Evolutionary conservation across 176 grass and related monocot genomes (phyloP).

Genomic region (Avena insularis): DNA sequence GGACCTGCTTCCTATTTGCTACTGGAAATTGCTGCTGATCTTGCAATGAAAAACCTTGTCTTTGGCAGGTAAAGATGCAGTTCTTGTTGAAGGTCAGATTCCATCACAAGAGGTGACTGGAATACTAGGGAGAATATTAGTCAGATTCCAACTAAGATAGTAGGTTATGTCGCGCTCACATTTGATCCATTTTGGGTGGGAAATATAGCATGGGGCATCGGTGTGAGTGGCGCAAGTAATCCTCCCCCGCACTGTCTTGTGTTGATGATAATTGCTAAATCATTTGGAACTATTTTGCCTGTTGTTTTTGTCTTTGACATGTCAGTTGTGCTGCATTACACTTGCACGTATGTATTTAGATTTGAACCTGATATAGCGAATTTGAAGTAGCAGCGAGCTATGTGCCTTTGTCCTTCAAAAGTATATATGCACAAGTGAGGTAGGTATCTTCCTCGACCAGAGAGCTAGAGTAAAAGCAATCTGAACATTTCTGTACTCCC

Average conservation of each 20-base stretch:
- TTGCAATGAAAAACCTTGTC: conserved; percentile 18
- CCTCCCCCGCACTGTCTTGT: background rate
- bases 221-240: conserved; percentile 2
- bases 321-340: background rate
- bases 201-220: conserved; percentile 38
- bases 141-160: background rate
- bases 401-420: background rate
- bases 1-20: background rate
- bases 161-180: conserved; percentile 9
- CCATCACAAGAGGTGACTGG: conserved; percentile 84
- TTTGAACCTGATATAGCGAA: background rate
- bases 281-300: background rate
- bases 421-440: background rate
- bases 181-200: conserved; percentile 42
- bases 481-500: too few species aligned
- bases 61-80: conserved; percentile 95
- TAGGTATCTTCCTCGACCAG: too few species aligned
- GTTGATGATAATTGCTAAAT: background rate
- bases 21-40: background rate
- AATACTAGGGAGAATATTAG: conserved; percentile 1
- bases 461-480: too few species aligned
- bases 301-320: background rate
- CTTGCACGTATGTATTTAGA: background rate
- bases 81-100: conserved; percentile 92
- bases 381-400: background rate